Conservation (phyloP, 208 protist genomes). For the Acanthamoeba triangularis region DNA sequence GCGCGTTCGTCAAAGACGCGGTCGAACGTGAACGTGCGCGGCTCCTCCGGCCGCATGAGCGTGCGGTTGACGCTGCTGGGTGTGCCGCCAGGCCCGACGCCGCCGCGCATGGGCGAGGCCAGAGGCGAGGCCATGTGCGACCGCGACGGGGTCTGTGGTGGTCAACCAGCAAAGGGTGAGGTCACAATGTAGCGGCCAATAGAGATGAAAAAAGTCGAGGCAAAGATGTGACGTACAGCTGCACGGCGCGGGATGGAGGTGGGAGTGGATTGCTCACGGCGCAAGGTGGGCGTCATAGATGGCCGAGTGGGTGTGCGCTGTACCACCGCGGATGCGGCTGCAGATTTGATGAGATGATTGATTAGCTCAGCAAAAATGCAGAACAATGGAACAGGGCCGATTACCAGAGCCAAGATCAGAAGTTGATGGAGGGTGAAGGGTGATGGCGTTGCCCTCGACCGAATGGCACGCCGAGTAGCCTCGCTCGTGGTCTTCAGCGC, state of each 20-base stretch:
- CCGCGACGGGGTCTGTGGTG: background rate
- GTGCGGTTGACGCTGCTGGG: conserved; percentile 40
- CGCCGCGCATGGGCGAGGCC: conserved; percentile 41
- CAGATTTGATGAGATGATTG: background rate
- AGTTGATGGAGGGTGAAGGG: background rate
- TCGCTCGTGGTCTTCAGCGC: conserved; percentile 21
- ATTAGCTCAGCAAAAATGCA: background rate
- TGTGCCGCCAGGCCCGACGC: background rate
- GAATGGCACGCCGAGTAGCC: background rate
- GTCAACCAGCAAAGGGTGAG: background rate
- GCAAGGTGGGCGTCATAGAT: background rate
- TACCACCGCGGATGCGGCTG: background rate
- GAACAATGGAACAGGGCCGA: background rate
- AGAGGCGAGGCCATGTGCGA: background rate
- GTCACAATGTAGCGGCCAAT: background rate
- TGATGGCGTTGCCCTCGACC: conserved; percentile 1
- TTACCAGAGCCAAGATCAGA: background rate
- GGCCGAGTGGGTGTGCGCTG: background rate
- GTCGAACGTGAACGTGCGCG: conserved; percentile 69
- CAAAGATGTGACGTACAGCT: background rate
- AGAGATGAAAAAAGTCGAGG: too few relatives aligned
- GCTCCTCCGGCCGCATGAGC: conserved; percentile 21
- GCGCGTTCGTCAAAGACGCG: conserved; percentile 45
- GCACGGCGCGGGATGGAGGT: background rate
- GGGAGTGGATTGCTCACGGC: background rate